Conservation (phyloP, 495 filamentous ascomycete species). For the Xylaria flabelliformis region DNA sequence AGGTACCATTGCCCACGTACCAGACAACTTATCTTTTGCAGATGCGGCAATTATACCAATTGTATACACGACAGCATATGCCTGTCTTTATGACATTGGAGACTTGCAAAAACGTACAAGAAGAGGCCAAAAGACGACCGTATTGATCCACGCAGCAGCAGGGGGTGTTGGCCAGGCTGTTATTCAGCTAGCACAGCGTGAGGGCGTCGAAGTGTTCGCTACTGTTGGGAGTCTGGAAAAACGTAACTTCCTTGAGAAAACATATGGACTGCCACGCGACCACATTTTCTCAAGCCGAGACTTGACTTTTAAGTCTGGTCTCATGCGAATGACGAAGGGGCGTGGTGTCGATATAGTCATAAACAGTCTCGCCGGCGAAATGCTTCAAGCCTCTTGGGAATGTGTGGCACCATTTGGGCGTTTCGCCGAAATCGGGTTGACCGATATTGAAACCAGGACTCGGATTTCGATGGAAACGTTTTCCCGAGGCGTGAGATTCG, state of each 20-base stretch:
- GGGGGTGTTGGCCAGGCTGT: background rate
- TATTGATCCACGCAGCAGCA: background rate
- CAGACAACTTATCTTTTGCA: background rate
- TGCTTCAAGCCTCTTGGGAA: background rate
- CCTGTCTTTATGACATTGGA: constrained; percentile 8
- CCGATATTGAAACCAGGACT: background rate
- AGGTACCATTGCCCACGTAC: background rate
- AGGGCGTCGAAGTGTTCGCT: background rate
- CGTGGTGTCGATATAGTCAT: background rate
- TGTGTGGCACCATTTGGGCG: background rate
- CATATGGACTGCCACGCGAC: background rate
- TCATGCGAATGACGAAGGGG: background rate
- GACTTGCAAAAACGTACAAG: constrained; percentile 42
- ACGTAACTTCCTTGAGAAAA: background rate
- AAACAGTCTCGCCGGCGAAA: constrained; percentile 3
- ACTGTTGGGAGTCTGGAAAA: background rate
- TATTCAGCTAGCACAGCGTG: background rate
- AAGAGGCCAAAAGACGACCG: background rate
- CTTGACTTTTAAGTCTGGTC: background rate
- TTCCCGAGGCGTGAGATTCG: background rate
- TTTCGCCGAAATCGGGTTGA: background rate
- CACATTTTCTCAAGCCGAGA: background rate
- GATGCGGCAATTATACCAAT: constrained; percentile 9
- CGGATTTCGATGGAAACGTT: background rate
- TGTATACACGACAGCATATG: constrained; percentile 7